Evolutionary conservation across 192 early-diverging fungal species (phyloP).

Genomic region (Backusella macrospora): DNA sequence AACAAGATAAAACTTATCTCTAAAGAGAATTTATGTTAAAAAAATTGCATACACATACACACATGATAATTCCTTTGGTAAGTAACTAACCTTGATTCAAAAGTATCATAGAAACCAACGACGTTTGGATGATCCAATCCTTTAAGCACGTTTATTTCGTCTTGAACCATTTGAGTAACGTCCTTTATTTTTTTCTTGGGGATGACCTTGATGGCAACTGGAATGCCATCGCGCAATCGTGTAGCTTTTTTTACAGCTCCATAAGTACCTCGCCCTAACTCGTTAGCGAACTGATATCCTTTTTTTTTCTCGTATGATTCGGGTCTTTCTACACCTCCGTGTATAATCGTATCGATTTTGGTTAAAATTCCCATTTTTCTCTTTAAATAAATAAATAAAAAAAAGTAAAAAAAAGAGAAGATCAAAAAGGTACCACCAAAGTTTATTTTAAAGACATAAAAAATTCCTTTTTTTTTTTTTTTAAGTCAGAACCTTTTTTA

Average conservation of each 20-base stretch:
- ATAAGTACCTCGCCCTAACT: slow-evolving; percentile 64
- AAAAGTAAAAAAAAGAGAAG: not conserved
- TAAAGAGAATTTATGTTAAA: slow-evolving; percentile 1
- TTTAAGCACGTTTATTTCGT: slow-evolving; percentile 89
- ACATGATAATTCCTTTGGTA: not conserved
- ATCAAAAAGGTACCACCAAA: slow-evolving; percentile 3
- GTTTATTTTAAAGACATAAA: not conserved
- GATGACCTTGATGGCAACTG: slow-evolving; percentile 92
- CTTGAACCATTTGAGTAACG: slow-evolving; percentile 84
- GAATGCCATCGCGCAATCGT: slow-evolving; percentile 65
- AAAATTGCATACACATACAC: not conserved
- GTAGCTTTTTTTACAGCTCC: slow-evolving; percentile 68
- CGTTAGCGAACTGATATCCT: slow-evolving; percentile 62
- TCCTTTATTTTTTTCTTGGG: slow-evolving; percentile 79
- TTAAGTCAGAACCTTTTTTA: not conserved
- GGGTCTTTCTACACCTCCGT: slow-evolving; percentile 47
- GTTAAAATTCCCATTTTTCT: slow-evolving; percentile 29
- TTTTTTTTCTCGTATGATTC: slow-evolving; percentile 68
- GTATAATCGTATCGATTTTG: slow-evolving; percentile 35
- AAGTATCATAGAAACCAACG: slow-evolving; percentile 83
- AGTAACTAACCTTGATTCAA: slow-evolving; percentile 40
- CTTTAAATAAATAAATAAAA: slow-evolving; percentile 7
- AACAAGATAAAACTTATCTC: slow-evolving; percentile 75
- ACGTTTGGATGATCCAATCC: slow-evolving; percentile 87
- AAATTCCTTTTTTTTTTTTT: not conserved